Base-by-base conservation (phyloP, 305 asterid genomes). In the Rubia peregrina region DNA sequence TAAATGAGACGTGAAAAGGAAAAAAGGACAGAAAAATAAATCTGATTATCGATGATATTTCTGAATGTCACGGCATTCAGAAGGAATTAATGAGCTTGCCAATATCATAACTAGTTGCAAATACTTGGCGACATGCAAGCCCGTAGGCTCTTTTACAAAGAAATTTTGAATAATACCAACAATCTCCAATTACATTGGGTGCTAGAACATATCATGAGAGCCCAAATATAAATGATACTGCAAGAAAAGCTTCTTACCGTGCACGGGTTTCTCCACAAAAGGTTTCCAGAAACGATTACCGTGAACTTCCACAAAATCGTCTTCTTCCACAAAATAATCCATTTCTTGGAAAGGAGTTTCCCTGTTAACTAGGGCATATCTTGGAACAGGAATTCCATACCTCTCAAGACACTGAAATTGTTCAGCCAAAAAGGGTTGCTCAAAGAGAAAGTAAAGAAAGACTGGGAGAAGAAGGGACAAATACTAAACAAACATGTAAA, bases 191-290 rank as follows among this genome's bases (percentile, higher is more conserved):
- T 3, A 68, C 4, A 26, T 5, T 8, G 19, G 41, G 38, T 51
- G 4, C 49, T 14, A 53, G 16, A 53, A 53, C 24, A 36, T 43
- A 38, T 53, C 40, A 55, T 42, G 69, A 19, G 26, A 9, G 14
- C 42, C 30, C 49, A 67, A 44, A 44, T 24, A 67, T 26, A 60
- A 49, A 30, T n/a, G 61, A 24, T 46, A 48, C 14, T 16, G 71
- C 74, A 61, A 48, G 42, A 51, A 33, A 13, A 68, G 71, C 38
- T 75, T 66, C 80, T 61, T 85, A 91, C 98, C 97, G 74, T 89
- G 76, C 75, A 94, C 83, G 56, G 98, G 98, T 81, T 94, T 94
- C 88, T 94, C 98, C 74, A 94, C 98, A 80, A 94, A 91, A 59
- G 98, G 98, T 75, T 94, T 94, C 92, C 94, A 90, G 78, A 94